These are phyloP conservation scores for Camellia japonica DNA, from an alignment of 148 eudicot genomes.

Conservation along the genomic window DNA sequence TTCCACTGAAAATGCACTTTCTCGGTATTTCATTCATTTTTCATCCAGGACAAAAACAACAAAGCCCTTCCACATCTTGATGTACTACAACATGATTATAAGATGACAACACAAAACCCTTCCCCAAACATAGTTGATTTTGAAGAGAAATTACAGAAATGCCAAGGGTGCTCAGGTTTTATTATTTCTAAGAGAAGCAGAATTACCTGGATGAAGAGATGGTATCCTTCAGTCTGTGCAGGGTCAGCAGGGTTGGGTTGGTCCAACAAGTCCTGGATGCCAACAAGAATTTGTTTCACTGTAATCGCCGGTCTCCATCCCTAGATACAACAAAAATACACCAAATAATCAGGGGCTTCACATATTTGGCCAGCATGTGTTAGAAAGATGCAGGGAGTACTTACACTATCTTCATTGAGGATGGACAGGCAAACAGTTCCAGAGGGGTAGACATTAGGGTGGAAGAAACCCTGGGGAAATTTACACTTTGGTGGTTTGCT, in stretches of 20 bases:
- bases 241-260: constrained; percentile 72
- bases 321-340: constrained; percentile 24
- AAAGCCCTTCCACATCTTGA: not conserved
- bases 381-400: constrained; percentile 21
- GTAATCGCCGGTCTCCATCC: constrained; percentile 94
- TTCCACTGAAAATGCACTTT: not conserved
- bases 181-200: not conserved
- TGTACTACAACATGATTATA: not conserved
- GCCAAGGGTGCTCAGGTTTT: not conserved
- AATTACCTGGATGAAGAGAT: constrained; percentile 67
- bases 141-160: not conserved
- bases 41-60: not conserved
- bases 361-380: not conserved
- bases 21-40: not conserved
- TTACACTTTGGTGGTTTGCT: constrained; percentile 89
- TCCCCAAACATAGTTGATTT: not conserved
- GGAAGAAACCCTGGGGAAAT: constrained; percentile 79
- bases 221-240: constrained; percentile 83
- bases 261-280: constrained; percentile 81
- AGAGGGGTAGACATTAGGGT: constrained; percentile 84
- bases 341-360: constrained; percentile 7
- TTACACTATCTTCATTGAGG: constrained; percentile 78
- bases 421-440: constrained; percentile 87
- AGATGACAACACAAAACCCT: not conserved
- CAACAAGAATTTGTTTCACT: constrained; percentile 81